Conservation (phyloP, 495 filamentous ascomycete genomes). For the Lasiosphaeria miniovina region DNA sequence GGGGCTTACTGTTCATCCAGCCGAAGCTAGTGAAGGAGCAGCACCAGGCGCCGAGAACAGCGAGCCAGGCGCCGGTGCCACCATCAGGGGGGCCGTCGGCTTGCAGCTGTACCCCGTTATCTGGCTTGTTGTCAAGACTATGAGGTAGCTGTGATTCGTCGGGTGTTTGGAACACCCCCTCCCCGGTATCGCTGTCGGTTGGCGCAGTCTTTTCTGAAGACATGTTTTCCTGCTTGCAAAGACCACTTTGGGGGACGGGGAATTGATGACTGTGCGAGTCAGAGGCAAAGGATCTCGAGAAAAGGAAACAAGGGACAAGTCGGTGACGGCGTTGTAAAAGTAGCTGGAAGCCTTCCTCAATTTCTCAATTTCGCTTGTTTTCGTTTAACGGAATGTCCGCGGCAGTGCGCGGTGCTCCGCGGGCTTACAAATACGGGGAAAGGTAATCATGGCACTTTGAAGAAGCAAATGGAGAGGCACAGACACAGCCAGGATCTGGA, state of each 20-base stretch:
- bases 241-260: neutral
- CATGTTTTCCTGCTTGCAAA: neutral
- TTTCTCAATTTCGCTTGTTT: neutral
- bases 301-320: neutral
- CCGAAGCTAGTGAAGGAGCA: constrained; percentile 41
- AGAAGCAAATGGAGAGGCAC: neutral
- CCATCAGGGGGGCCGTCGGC: constrained; percentile 31
- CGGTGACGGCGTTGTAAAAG: neutral
- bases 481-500: neutral
- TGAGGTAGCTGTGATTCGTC: neutral
- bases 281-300: neutral
- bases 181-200: neutral
- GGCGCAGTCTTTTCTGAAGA: neutral
- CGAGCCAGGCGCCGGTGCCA: constrained; percentile 41
- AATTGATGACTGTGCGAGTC: neutral
- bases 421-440: neutral
- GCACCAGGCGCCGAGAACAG: constrained; percentile 40
- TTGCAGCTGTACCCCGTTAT: neutral
- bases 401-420: neutral
- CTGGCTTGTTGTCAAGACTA: neutral
- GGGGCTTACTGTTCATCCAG: constrained; percentile 43
- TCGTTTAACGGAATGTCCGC: neutral
- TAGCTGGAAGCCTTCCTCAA: neutral
- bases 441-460: neutral
- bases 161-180: neutral